Evolutionary conservation across 2,329 filamentous ascomycete genomes (phyloP), one percentile per base, ranked within the genome.

Genomic region (Didymella pinodella): DNA sequence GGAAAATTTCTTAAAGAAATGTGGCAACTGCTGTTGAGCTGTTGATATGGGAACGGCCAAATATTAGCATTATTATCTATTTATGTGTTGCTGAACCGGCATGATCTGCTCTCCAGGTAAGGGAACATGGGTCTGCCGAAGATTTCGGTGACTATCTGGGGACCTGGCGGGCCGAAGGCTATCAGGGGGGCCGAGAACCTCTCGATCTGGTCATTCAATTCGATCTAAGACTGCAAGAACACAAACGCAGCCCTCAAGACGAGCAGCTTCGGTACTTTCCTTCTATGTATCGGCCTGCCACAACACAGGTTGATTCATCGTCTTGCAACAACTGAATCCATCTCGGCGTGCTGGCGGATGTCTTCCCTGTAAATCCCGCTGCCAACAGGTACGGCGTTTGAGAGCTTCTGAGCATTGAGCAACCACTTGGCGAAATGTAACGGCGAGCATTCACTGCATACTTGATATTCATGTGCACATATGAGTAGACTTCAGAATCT

Each of bases 1-100:
- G 70, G 71, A 74, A 52, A 11, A 31, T 31, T 31, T 31, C 29
- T 31, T 1, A 12, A 31, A 12, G 10, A 31, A 31, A 11, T 31
- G 29, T 31, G 29, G 29, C 29, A 31, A 11, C 29, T 31, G 10
- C 29, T 31, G 14, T 32, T 14, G 31, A 4, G 12, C 5, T 12
- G 4, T 14, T 4, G 31, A 32, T 32, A 14, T 0, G 3, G 3
- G 18, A 18, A 47, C 22, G 43, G 36, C 26, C 16, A 6, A 44
- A 8, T 18, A 25, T 14, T 32, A 34, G 25, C 26, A 43, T 28
- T 34, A 48, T 51, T 16, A 14, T 14, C 4, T 0, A 16, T 1
- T 4, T 4, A 1, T 16, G 4, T 14, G 0, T 14, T 14, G 14
- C 16, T 8, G 8, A 16, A 14, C 11, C 31, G 14, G 31, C 31